phyloP scores from a whole-genome alignment of 306 rosid species.

The Aeschynomene evenia region DNA sequence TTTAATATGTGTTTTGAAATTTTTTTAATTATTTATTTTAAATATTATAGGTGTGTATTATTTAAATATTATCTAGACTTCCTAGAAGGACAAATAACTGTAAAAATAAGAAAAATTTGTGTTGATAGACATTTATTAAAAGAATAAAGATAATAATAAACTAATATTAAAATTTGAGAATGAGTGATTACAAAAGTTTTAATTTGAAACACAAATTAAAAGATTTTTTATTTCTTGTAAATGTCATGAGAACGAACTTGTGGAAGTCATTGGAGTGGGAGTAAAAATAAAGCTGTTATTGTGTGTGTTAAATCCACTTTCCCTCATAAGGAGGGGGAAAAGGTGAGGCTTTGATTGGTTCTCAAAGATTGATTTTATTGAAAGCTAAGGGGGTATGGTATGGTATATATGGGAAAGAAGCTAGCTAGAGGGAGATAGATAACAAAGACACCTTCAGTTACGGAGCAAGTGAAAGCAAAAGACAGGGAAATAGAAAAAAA shows the following conservation, averaged over 20 bases:
- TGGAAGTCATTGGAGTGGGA: conserved; percentile 38
- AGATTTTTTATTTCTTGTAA: conserved; percentile 21
- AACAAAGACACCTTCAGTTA: conserved; percentile 51
- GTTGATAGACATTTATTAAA: no score
- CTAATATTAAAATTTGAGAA: no score
- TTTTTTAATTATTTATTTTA: no score
- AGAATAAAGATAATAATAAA: no score
- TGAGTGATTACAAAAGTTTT: no score
- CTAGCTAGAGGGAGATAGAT: conserved; percentile 36
- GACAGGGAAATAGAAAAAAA: conserved; percentile 35
- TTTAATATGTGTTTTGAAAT: no score
- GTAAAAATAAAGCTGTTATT: conserved; percentile 37
- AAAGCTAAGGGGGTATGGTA: conserved; percentile 48
- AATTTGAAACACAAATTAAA: no score
- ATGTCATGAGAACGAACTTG: conserved; percentile 23
- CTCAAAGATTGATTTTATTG: conserved; percentile 38
- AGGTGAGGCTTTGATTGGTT: conserved; percentile 53
- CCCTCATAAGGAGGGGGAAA: conserved; percentile 30
- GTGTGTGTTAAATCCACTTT: conserved; percentile 33
- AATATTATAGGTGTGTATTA: no score
- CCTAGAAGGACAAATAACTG: no score
- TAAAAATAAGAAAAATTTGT: no score
- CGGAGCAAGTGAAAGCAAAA: conserved; percentile 51
- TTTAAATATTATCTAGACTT: no score
- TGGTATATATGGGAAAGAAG: no score